phyloP scores from a whole-genome alignment of 768 basidiomycete species.

The Pleurotus citrinopileatus region DNA sequence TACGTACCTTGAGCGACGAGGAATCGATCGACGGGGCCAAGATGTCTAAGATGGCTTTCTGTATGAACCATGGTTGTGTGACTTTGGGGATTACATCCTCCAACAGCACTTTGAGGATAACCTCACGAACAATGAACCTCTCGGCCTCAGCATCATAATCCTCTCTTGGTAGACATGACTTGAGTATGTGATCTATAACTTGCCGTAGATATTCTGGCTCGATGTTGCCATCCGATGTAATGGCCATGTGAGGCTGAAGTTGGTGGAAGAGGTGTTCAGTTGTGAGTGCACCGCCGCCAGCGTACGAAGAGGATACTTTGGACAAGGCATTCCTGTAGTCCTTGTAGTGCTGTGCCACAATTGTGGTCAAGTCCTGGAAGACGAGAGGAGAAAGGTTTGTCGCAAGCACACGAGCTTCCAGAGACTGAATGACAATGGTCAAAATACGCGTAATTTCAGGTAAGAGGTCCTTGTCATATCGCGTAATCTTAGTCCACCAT shows the following conservation, averaged over 20 bases:
- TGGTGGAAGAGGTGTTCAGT: conserved; percentile 73
- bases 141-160: conserved; percentile 80
- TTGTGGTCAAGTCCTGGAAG: conserved; percentile 56
- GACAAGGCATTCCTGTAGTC: conserved; percentile 72
- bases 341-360: conserved; percentile 72
- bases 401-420: conserved; percentile 55
- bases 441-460: conserved; percentile 66
- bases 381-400: conserved; percentile 61
- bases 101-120: conserved; percentile 75
- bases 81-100: conserved; percentile 66
- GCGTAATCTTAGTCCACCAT: conserved; percentile 84
- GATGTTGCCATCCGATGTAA: conserved; percentile 60
- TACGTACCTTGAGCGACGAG: conserved; percentile 26
- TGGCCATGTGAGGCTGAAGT: conserved; percentile 82
- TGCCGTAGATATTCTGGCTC: conserved; percentile 81
- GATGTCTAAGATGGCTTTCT: conserved; percentile 62
- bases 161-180: conserved; percentile 66
- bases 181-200: conserved; percentile 73
- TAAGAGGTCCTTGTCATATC: conserved; percentile 81
- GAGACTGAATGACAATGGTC: conserved; percentile 49
- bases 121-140: conserved; percentile 80
- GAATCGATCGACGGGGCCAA: conserved; percentile 45
- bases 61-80: conserved; percentile 89
- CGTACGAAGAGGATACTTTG: conserved; percentile 70
- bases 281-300: conserved; percentile 58